Evolutionary conservation across 805 yeast species (phyloP).

Genomic region (Blastobotrys chiropterorum): DNA sequence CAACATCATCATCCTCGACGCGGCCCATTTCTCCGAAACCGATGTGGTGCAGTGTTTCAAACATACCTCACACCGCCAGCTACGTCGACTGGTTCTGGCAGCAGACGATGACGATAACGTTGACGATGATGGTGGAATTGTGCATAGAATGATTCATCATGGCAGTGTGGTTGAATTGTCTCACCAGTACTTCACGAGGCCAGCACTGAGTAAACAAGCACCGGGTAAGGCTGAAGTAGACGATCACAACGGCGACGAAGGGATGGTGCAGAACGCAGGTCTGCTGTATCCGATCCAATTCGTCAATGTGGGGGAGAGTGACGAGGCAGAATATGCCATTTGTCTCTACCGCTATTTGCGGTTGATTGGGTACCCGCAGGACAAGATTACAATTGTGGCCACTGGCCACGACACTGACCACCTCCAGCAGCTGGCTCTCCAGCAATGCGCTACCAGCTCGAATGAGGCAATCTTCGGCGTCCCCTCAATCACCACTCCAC

Average conservation of each 20-base stretch:
- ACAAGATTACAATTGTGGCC: slow-evolving; percentile 38
- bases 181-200: not conserved
- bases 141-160: not conserved
- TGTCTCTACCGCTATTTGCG: slow-evolving; percentile 42
- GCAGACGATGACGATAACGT: not conserved
- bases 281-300: slow-evolving; percentile 28
- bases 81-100: not conserved
- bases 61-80: not conserved
- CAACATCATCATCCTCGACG: not conserved
- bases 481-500: slow-evolving; percentile 16
- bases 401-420: slow-evolving; percentile 35
- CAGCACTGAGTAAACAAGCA: not conserved
- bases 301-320: slow-evolving; percentile 35
- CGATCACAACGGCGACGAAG: slow-evolving; percentile 12
- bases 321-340: slow-evolving; percentile 40
- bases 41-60: not conserved
- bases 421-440: slow-evolving; percentile 36
- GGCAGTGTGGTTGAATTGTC: not conserved
- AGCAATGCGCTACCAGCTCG: no score
- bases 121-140: not conserved
- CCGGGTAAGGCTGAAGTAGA: slow-evolving; percentile 10
- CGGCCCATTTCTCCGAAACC: not conserved
- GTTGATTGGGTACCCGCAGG: slow-evolving; percentile 37
- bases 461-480: slow-evolving; percentile 25
- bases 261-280: slow-evolving; percentile 33